Percentiles rank a stretch among this genome's conserved stretches.
Conservation (phyloP, 306 rosid genomes). For the Begonia loranthoides region DNA sequence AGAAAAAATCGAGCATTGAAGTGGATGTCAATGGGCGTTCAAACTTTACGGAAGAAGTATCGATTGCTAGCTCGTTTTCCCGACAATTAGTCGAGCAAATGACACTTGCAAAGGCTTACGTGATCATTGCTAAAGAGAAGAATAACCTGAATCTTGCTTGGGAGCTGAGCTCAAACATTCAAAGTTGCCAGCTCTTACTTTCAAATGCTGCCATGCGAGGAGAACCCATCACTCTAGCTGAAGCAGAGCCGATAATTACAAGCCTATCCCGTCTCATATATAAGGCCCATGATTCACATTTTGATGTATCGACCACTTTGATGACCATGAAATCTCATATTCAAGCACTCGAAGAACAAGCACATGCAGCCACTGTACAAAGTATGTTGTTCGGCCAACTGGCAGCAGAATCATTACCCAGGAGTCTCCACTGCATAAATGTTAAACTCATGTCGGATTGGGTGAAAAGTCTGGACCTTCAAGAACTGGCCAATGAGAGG, state of each 20-base stretch:
- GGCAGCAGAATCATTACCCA: conserved; percentile 9
- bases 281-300: conserved; percentile 73
- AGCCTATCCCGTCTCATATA: conserved; percentile 63
- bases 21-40: conserved; percentile 35
- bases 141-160: conserved; percentile 86
- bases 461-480: background rate
- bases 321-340: conserved; percentile 88
- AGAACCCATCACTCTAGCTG: conserved; percentile 56
- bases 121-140: conserved; percentile 88
- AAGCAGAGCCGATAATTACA: conserved; percentile 74
- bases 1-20: conserved; percentile 38
- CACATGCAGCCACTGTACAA: conserved; percentile 75
- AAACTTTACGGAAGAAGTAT: conserved; percentile 65
- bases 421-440: conserved; percentile 11
- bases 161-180: conserved; percentile 72
- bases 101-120: conserved; percentile 81
- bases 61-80: conserved; percentile 54
- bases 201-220: conserved; percentile 79
- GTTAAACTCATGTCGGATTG: conserved; percentile 7
- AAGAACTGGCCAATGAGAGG: conserved; percentile 4
- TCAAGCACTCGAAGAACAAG: conserved; percentile 90
- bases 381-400: conserved; percentile 66
- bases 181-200: conserved; percentile 79
- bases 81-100: conserved; percentile 76
- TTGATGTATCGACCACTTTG: conserved; percentile 82